phyloP scores from a whole-genome alignment of 352 stramenopile genomes.

The Globisporangium polare region DNA sequence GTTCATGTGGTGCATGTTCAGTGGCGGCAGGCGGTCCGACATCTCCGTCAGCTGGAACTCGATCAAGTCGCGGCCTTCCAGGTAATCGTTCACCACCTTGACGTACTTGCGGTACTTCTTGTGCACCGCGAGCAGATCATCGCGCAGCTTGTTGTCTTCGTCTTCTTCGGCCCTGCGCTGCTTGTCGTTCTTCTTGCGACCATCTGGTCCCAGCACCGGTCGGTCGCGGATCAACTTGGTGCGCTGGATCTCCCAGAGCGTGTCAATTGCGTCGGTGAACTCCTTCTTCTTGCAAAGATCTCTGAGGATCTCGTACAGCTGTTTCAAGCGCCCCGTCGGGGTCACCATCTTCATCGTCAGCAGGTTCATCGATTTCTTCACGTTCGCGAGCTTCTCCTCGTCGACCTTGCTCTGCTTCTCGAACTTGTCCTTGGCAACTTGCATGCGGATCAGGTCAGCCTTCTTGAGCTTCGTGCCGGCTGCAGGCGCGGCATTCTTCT shows the following conservation, averaged over 20 bases:
- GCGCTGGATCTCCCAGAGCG: slow-evolving; percentile 85
- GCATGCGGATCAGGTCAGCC: slow-evolving; percentile 82
- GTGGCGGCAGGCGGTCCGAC: slow-evolving; percentile 76
- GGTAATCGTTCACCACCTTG: slow-evolving; percentile 69
- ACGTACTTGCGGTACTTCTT: slow-evolving; percentile 89
- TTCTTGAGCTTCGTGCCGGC: slow-evolving; percentile 73
- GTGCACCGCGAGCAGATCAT: slow-evolving; percentile 68
- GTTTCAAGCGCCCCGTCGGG: slow-evolving; percentile 72
- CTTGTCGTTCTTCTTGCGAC: slow-evolving; percentile 69
- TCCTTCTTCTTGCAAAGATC: slow-evolving; percentile 85
- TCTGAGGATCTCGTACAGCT: slow-evolving; percentile 83
- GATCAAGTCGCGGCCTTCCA: slow-evolving; percentile 70
- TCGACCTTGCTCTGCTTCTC: slow-evolving; percentile 87
- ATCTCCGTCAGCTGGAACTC: slow-evolving; percentile 87
- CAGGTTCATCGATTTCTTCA: slow-evolving; percentile 80
- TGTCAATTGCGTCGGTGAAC: slow-evolving; percentile 81
- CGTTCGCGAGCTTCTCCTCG: slow-evolving; percentile 85
- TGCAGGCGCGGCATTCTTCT: slow-evolving; percentile 21
- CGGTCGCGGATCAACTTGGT: slow-evolving; percentile 56
- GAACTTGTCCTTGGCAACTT: slow-evolving; percentile 83
- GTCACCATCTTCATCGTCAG: slow-evolving; percentile 87
- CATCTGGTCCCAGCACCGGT: slow-evolving; percentile 26
- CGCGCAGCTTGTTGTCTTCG: slow-evolving; percentile 63
- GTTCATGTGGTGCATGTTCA: slow-evolving; percentile 91
- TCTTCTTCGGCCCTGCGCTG: slow-evolving; percentile 66